Evolutionary conservation across 1,139 yeast species (phyloP), one percentile per base, ranked within the genome.

Genomic region (Yamadazyma atmosphaerica): DNA sequence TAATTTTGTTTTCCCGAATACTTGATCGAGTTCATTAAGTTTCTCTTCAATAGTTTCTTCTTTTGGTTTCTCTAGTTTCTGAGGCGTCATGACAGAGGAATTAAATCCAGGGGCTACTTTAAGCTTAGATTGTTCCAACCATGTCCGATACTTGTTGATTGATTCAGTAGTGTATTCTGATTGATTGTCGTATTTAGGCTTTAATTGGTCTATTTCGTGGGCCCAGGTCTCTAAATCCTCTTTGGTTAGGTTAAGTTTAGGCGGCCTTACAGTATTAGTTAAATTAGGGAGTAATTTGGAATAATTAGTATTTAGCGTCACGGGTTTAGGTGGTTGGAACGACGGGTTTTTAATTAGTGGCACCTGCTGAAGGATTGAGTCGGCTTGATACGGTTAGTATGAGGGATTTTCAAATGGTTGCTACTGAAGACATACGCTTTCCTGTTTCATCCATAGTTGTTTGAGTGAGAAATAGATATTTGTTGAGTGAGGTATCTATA

Each of bases 281-380:
- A 71, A 45, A 6, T 63, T 58, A 2, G 74, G 68, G 18, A 71
- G 51, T 21, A 72, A 49, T 46, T 68, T 68, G 40, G 63, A 66
- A 55, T 75, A 81, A 47, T 74, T 74, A 38, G 72, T 60, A 29
- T 81, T 77, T 28, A 81, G 61, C 2, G 79, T 72, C 23, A 80
- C 68, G 2, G 85, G 77, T 47, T 72, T 77, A 3, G 86, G 85
- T 0, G 83, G 79, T 41, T 70, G 74, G 47, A 63, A 71, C 17
- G 66, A 61, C 0, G 83, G 85, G 39, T 81, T 77, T 34, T 75
- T 68, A 11, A 79, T 72, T 33, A 81, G 63, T 0, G 87, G 86
- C 1, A 81, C 74, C 45, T 79, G 83, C 24, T 73, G 64, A 17
- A 80, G 62, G 11, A 73, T 44, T 0, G 76, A 68, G 46, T 79